Base-by-base conservation (phyloP, 2,329 filamentous ascomycete species). In the Scortechinia acanthostroma region DNA sequence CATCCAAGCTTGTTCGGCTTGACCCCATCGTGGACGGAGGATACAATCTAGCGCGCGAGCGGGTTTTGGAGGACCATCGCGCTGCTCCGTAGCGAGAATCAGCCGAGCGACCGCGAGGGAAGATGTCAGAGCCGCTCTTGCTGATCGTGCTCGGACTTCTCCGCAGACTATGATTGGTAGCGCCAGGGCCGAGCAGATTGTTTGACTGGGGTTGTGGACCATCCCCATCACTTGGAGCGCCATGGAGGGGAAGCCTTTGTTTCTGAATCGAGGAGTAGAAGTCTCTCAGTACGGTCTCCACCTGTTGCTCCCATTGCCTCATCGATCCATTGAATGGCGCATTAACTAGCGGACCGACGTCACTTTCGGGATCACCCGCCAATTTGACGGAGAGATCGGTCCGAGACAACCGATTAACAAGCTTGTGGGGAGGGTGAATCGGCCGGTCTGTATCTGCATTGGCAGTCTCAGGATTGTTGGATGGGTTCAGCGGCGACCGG, bases 1-100 rank as follows among this genome's bases (percentile, higher is more conserved):
- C 81, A 45, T 86, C 81, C 46, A 86, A 63, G 54, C 80, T 84
- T 19, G 80, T 84, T 20, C 80, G 72, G 50, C 78, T 83, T 4
- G 80, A 84, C 16, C 73, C 77, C 48, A 82, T 71, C n/a, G 76
- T 78, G 14, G 77, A 83, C 22, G 73, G 66, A 20, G 79, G 77
- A 50, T 83, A 83, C 17, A 84, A 51, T 40, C 35, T 40, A 17
- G 75, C 75, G 40, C 79, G 68, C 4, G 77, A 80, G 45, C 80
- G 71, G 44, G 73, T 74, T 52, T 80, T 82, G 13, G 74, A 71
- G 28, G 73, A 71, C 74, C 77, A 85, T 33, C 73, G 72, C 2
- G 75, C 35, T 15, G 17, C 6, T 13, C 35, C 35, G 20, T 40
- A 40, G 35, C 35, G 35, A 19, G 35, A 40, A 40, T 40, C 35